phyloP scores from a whole-genome alignment of 2,329 filamentous ascomycete species.

The Colletotrichum simmondsii region DNA sequence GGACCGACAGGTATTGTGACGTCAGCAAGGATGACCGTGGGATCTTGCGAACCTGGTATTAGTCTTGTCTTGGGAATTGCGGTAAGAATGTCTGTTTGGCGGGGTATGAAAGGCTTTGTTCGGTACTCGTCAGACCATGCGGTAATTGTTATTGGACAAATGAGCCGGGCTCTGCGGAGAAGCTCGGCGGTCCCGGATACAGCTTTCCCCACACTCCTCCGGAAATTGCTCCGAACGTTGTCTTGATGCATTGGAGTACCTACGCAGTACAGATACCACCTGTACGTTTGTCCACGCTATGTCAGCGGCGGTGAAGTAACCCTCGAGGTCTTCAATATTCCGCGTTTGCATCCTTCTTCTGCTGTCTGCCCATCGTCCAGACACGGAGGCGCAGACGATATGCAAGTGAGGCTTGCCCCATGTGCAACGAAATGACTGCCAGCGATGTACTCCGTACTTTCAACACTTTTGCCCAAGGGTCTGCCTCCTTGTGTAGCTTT shows the following conservation, averaged over 20 bases:
- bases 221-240: not conserved
- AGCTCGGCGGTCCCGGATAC: constrained; percentile 11
- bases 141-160: constrained; percentile 11
- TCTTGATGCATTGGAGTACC: not conserved
- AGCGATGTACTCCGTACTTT: not conserved
- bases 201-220: constrained; percentile 18
- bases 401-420: not conserved
- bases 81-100: constrained; percentile 1
- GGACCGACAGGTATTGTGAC: constrained; percentile 13
- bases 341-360: not conserved
- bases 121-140: not conserved
- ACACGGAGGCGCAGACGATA: not conserved
- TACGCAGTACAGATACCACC: too few species aligned
- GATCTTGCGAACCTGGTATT: not conserved
- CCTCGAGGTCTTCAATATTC: not conserved
- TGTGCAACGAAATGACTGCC: not conserved
- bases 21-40: constrained; percentile 14
- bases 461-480: not conserved
- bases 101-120: constrained; percentile 7
- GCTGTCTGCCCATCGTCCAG: not conserved
- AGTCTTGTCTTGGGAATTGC: not conserved
- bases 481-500: not conserved
- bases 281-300: not conserved
- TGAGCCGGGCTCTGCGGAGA: constrained; percentile 4
- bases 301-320: not conserved